phyloP scores from a whole-genome alignment of 768 basidiomycete species.

The Phallus indusiatus region DNA sequence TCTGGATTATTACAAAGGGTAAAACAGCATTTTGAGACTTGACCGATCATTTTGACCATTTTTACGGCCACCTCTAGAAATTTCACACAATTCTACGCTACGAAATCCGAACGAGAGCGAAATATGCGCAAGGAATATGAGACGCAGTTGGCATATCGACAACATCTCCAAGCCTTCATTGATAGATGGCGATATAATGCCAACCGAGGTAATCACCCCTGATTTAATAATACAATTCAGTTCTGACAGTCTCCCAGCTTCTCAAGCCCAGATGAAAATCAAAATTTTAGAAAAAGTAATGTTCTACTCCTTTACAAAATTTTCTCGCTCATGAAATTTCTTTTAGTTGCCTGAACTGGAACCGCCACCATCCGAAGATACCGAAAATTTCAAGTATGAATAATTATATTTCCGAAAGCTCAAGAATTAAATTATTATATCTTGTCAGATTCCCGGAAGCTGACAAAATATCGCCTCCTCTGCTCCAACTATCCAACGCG shows the following conservation, averaged over 20 bases:
- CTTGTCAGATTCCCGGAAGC: slow-evolving; percentile 75
- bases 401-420: no score
- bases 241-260: slow-evolving; percentile 35
- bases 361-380: slow-evolving; percentile 88
- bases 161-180: slow-evolving; percentile 95
- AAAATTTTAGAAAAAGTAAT: slow-evolving; percentile 69
- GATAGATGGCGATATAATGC: slow-evolving; percentile 98
- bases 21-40: slow-evolving; percentile 10
- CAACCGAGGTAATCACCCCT: slow-evolving; percentile 51
- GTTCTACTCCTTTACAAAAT: slow-evolving; percentile 17
- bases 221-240: neutral
- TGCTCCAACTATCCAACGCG: slow-evolving; percentile 86
- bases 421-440: no score
- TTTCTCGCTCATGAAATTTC: neutral
- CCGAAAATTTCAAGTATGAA: slow-evolving; percentile 78
- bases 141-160: slow-evolving; percentile 88
- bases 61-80: slow-evolving; percentile 42
- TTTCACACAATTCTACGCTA: slow-evolving; percentile 98
- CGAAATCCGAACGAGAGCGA: slow-evolving; percentile 89
- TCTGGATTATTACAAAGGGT: slow-evolving; percentile 97
- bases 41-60: neutral
- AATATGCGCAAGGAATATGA: slow-evolving; percentile 94
- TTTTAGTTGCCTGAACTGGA: slow-evolving; percentile 79
- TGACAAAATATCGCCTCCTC: slow-evolving; percentile 94
- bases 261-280: slow-evolving; percentile 75